Evolutionary conservation across 495 filamentous ascomycete species (phyloP).

Genomic region (Hypomontagnella monticulosa): DNA sequence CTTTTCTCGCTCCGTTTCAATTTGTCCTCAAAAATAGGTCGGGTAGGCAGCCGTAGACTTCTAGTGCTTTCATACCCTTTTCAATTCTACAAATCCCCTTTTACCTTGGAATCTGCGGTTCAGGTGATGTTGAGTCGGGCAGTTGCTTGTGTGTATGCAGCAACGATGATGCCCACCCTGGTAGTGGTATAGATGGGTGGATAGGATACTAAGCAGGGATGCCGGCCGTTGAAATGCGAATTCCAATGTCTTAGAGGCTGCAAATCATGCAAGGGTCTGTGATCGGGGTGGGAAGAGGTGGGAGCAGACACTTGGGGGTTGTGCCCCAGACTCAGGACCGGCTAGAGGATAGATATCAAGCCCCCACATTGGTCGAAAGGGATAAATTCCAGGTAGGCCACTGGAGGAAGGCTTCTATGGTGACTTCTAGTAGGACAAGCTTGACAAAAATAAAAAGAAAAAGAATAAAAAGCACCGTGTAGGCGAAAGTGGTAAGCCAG

Average conservation of each 20-base stretch:
- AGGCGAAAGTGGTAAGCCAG: slow-evolving; percentile 26
- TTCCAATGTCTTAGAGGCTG: slow-evolving; percentile 47
- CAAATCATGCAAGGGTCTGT: slow-evolving; percentile 52
- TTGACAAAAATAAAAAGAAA: slow-evolving; percentile 4
- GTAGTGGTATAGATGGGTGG: slow-evolving; percentile 24
- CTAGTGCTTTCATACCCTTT: background rate
- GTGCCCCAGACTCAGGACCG: slow-evolving; percentile 35
- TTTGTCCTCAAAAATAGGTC: slow-evolving; percentile 15
- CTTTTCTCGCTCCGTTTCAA: slow-evolving; percentile 19
- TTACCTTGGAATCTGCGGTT: slow-evolving; percentile 6
- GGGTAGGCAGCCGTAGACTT: slow-evolving; percentile 23
- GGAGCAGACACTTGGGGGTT: slow-evolving; percentile 36
- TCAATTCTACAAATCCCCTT: background rate
- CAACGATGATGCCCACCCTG: slow-evolving; percentile 23
- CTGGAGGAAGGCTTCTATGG: slow-evolving; percentile 11
- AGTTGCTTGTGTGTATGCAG: slow-evolving; percentile 41
- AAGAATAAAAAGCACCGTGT: slow-evolving; percentile 27
- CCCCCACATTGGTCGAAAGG: slow-evolving; percentile 40
- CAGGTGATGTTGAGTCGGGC: slow-evolving; percentile 37
- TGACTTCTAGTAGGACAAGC: slow-evolving; percentile 11
- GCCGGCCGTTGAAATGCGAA: slow-evolving; percentile 46
- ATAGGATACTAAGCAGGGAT: slow-evolving; percentile 43
- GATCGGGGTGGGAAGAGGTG: slow-evolving; percentile 23
- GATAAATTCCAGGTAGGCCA: slow-evolving; percentile 23
- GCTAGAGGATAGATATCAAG: slow-evolving; percentile 29